Evolutionary conservation across 202 grass and related monocot species (phyloP), one percentile per base, ranked within the genome.

Genomic region (Carex sylvatica): DNA sequence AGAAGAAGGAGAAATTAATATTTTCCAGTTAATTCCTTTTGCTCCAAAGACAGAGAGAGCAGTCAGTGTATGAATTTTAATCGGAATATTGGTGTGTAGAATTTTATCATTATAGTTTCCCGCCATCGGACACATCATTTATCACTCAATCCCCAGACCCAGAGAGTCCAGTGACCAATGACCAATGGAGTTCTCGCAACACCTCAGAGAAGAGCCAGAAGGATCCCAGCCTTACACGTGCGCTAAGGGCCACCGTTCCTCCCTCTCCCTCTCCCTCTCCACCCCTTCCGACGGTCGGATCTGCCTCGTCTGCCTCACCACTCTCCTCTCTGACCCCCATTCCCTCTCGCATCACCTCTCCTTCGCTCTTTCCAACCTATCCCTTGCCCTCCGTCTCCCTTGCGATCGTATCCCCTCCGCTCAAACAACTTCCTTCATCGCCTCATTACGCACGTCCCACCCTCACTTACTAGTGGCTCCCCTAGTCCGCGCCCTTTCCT

Each of bases 301-400:
- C 87, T 95, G 92, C 76, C 87, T 98, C 60, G 90, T 88, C 47
- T 98, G 90, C 80, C 86, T 87, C 61, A 87, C 86, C 31, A 76
- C 86, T 5, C 80, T 89, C 24, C 88, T 98, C 70, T 90, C 90
- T 75, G 74, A 91, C 14, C 76, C 84, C n/a, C 81, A 86, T 79
- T 83, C 89, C 69, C 87, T 88, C 51, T 84, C 92, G 15, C 90
- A 94, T 85, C 95, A 94, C 90, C 82, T 98, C 84, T 91, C 95
- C 79, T 91, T 92, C 74, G 95, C 71, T 52, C 95, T 97, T 54
- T 90, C 88, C 65, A 88, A 80, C 65, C 84, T 97, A 83, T 93
- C 95, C 64, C 54, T 91, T 58, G 95, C 95, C 36, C 90, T 94
- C 65, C 79, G 82, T 4, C 33, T 4, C 28, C 28, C 28, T 10